These are phyloP conservation scores for Wallacemonas rigidus DNA, from an alignment of 208 protist species.

Conservation along the genomic window DNA sequence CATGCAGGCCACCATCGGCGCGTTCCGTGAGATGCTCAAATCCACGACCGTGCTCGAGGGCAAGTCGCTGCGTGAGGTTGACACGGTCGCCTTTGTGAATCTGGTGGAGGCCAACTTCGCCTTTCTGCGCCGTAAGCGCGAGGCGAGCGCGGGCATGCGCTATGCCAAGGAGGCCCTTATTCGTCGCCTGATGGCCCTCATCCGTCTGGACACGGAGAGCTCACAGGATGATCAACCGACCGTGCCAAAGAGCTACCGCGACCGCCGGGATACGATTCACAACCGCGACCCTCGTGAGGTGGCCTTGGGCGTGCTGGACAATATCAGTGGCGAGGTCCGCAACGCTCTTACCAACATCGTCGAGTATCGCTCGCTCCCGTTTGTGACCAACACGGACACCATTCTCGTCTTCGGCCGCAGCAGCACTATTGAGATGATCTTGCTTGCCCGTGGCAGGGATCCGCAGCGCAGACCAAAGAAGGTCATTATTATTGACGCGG, in stretches of 20 bases:
- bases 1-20: constrained; percentile 60
- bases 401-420: constrained; percentile 85
- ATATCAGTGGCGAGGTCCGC: constrained; percentile 57
- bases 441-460: constrained; percentile 54
- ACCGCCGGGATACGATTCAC: constrained; percentile 20
- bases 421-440: constrained; percentile 70
- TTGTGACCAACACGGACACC: constrained; percentile 66
- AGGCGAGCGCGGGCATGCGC: constrained; percentile 66
- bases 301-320: constrained; percentile 44
- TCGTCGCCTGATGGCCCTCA: constrained; percentile 50
- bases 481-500: constrained; percentile 95
- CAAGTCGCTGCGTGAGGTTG: constrained; percentile 38
- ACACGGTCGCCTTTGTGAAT: constrained; percentile 58
- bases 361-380: constrained; percentile 66
- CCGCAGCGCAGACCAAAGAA: constrained; percentile 47
- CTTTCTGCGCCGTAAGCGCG: constrained; percentile 64
- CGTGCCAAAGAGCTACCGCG: constrained; percentile 27
- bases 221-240: constrained; percentile 25
- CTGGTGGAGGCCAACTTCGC: constrained; percentile 72
- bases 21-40: constrained; percentile 60
- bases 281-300: constrained; percentile 47
- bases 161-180: constrained; percentile 72
- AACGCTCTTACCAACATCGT: constrained; percentile 77
- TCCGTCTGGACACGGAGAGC: constrained; percentile 11
- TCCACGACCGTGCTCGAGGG: constrained; percentile 52